Evolutionary conservation across 2,329 filamentous ascomycete genomes (phyloP), one percentile per base, ranked within the genome.

Genomic region (Pestalotiopsis sp.): DNA sequence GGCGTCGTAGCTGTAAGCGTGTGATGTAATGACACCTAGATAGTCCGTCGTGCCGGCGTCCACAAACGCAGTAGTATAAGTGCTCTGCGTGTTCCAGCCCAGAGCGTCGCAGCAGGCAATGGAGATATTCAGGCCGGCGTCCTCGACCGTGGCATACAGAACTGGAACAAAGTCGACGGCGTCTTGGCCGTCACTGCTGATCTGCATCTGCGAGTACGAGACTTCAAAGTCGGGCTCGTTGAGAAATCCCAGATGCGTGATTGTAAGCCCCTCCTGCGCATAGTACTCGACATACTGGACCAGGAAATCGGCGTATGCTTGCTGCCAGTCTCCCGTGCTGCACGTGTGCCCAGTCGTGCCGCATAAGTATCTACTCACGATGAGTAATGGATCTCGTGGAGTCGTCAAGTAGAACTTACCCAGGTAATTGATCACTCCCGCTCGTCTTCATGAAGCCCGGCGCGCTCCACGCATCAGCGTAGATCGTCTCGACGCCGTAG

Each of bases 371-470:
- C 73, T 72, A 40, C n/a, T 65, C 65, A 11, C 44, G 17, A 66
- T 56, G 7, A 66, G 39, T n/a, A 26, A 48, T 17, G 44, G 66
- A 24, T 20, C 24, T 3, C 52, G 14, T 17, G 3, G 59, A 17
- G 3, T 39, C 13, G 35, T 11, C 11, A 14, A 22, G 22, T 10
- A 40, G n/a, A 5, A 67, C 70, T 64, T 60, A 75, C 70, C 73
- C 73, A 10, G 71, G 40, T 0, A 61, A 75, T 39, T 75, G 71
- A 20, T 81, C 79, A 64, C 74, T 76, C 1, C 77, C 76, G 66
- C 79, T 83, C 1, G 81, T 83, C 73, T 84, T 84, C 82, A 85
- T 84, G 71, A 81, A 84, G 0, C 81, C 81, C 0, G 82, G 82
- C 0, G 83, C 82, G 66, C 77, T 81, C 83, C 82, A 84, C 1